Percentiles rank a stretch among this genome's conserved stretches.
phyloP scores from a whole-genome alignment of 1,139 yeast genomes.

The Hansenula anomala region DNA sequence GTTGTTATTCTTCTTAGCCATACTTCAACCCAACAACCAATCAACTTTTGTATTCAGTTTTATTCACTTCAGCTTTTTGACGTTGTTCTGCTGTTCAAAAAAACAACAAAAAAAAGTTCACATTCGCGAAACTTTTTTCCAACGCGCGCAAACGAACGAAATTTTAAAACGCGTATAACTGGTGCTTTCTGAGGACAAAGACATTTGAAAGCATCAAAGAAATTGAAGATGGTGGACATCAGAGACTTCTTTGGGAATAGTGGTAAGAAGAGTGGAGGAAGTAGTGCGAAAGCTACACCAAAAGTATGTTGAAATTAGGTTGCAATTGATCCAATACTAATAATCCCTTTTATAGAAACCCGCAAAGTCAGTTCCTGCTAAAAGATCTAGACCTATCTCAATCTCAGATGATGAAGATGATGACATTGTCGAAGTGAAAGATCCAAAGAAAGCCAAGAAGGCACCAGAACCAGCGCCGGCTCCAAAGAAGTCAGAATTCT shows the following conservation, averaged over 20 bases:
- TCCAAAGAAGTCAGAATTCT: too few species aligned
- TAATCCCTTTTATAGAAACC: neutral
- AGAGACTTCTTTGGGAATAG: conserved; percentile 30
- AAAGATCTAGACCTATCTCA: conserved; percentile 8
- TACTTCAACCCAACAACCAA: conserved; percentile 4
- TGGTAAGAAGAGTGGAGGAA: neutral
- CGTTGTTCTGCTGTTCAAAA: too few species aligned
- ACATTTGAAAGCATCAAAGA: too few species aligned
- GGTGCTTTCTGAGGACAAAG: too few species aligned
- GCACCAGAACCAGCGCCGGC: neutral
- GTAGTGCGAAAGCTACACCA: conserved; percentile 9
- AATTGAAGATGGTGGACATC: conserved; percentile 35
- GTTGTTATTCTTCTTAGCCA: conserved; percentile 11
- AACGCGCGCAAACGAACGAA: too few species aligned
- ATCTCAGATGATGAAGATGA: conserved; percentile 23
- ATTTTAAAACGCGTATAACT: neutral
- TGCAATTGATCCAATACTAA: too few species aligned
- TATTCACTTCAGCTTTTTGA: conserved; percentile 1
- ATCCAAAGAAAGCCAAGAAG: conserved; percentile 10
- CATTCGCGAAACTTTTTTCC: too few species aligned
- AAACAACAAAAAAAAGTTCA: too few species aligned
- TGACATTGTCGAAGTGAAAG: conserved; percentile 11
- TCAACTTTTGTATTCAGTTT: conserved; percentile 3
- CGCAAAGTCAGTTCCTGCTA: conserved; percentile 10
- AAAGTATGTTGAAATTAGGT: conserved; percentile 6